Evolutionary conservation across 2,329 filamentous ascomycete genomes (phyloP).

Genomic region (Aureobasidium sp.): DNA sequence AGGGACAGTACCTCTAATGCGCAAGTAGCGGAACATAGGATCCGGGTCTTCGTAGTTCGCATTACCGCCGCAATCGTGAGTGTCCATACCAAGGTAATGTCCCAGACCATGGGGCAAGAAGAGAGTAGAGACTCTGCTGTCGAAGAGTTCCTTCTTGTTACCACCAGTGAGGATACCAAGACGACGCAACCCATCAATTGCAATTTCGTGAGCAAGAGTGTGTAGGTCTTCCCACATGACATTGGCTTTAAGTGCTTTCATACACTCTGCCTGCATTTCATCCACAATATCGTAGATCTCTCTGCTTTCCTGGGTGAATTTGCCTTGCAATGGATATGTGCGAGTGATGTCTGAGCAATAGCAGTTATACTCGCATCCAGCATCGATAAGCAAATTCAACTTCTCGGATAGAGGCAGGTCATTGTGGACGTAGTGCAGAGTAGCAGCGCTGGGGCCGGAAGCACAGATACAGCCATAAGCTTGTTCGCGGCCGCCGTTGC

Average conservation of each 20-base stretch:
- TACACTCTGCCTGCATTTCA: slow-evolving; percentile 77
- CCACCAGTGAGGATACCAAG: slow-evolving; percentile 68
- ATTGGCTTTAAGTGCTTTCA: slow-evolving; percentile 63
- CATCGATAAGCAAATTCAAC: slow-evolving; percentile 76
- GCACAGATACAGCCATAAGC: slow-evolving; percentile 85
- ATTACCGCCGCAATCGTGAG: slow-evolving; percentile 44
- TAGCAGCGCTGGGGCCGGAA: slow-evolving; percentile 70
- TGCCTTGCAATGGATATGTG: slow-evolving; percentile 73
- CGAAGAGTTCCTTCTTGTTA: slow-evolving; percentile 44
- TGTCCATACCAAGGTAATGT: slow-evolving; percentile 48
- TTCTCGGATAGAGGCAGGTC: slow-evolving; percentile 62
- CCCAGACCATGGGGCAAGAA: slow-evolving; percentile 48
- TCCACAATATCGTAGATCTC: slow-evolving; percentile 60
- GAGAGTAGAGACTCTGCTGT: slow-evolving; percentile 39
- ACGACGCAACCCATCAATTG: slow-evolving; percentile 68
- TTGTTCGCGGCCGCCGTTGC: slow-evolving; percentile 70
- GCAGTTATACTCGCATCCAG: slow-evolving; percentile 54
- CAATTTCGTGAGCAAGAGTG: slow-evolving; percentile 68
- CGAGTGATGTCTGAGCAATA: slow-evolving; percentile 63
- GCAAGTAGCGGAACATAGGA: slow-evolving; percentile 76
- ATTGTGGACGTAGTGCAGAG: slow-evolving; percentile 82
- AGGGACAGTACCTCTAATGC: slow-evolving; percentile 68
- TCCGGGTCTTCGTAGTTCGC: slow-evolving; percentile 60
- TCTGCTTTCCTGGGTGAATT: slow-evolving; percentile 62
- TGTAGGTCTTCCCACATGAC: slow-evolving; percentile 79